A percentile compares a stretch with the other conserved stretches of the same genome.
These are phyloP conservation scores for Penicillium tannophilum DNA, from an alignment of 495 filamentous ascomycete genomes.

Conservation along the genomic window DNA sequence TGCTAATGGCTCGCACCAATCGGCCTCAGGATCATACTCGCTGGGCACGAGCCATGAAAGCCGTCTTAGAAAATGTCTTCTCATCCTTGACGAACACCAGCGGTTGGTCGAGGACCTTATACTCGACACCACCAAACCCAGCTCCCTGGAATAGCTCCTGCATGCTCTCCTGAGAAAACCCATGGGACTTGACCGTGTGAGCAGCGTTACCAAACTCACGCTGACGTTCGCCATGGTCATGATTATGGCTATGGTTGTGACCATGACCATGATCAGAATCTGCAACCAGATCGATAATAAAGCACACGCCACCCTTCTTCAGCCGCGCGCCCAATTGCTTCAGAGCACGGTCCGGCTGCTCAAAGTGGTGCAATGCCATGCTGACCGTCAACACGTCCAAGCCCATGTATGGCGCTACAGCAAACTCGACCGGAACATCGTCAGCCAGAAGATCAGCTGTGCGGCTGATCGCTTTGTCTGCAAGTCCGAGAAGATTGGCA, in stretches of 20 bases:
- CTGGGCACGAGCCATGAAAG: slow-evolving; percentile 42
- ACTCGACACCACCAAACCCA: slow-evolving; percentile 47
- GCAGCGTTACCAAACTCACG: slow-evolving; percentile 34
- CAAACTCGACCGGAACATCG: slow-evolving; percentile 39
- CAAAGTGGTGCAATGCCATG: slow-evolving; percentile 74
- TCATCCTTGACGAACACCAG: slow-evolving; percentile 32
- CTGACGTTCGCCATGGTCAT: slow-evolving; percentile 23
- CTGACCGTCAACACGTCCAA: slow-evolving; percentile 69
- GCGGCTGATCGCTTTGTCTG: slow-evolving; percentile 56
- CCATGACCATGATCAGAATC: slow-evolving; percentile 29
- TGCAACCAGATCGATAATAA: slow-evolving; percentile 67
- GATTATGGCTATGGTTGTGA: slow-evolving; percentile 28
- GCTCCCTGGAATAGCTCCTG: slow-evolving; percentile 53
- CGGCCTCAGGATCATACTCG: slow-evolving; percentile 13
- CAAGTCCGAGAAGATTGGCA: slow-evolving; percentile 39
- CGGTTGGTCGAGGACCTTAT: slow-evolving; percentile 34
- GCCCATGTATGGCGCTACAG: slow-evolving; percentile 50
- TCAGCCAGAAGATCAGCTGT: slow-evolving; percentile 59
- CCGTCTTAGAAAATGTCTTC: slow-evolving; percentile 29
- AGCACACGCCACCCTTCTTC: slow-evolving; percentile 60
- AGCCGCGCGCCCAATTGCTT: slow-evolving; percentile 59
- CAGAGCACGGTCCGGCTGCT: slow-evolving; percentile 57
- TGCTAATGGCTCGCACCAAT: no score
- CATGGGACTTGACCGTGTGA: slow-evolving; percentile 56
- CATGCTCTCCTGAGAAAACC: slow-evolving; percentile 57